phyloP scores from a whole-genome alignment of 2,329 filamentous ascomycete genomes.

The Paraphaeosphaeria minitans region DNA sequence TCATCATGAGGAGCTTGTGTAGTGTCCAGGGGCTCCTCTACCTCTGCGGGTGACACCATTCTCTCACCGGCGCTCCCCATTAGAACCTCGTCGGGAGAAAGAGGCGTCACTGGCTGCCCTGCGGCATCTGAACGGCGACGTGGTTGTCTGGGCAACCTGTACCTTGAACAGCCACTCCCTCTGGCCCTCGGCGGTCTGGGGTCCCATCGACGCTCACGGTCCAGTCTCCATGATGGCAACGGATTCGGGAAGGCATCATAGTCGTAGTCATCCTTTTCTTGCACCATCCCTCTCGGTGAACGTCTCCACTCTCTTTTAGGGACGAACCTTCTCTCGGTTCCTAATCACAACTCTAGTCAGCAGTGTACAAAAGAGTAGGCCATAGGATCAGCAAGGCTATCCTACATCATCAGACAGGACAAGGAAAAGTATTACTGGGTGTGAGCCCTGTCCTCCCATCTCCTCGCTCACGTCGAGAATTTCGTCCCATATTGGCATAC shows the following conservation, averaged over 20 bases:
- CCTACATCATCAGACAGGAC: constrained; percentile 17
- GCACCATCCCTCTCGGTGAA: background rate
- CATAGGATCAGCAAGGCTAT: constrained; percentile 19
- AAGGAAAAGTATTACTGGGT: constrained; percentile 33
- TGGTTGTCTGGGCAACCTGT: background rate
- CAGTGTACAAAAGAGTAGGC: background rate
- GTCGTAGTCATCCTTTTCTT: too few species aligned
- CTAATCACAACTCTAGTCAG: constrained; percentile 14
- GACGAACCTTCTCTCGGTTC: background rate
- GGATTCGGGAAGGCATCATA: too few species aligned
- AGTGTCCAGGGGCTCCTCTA: background rate
- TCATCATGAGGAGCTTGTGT: background rate
- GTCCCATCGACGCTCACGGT: background rate
- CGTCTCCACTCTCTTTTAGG: background rate
- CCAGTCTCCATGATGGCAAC: background rate
- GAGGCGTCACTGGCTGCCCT: background rate
- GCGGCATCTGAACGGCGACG: background rate
- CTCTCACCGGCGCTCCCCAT: background rate
- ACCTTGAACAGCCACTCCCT: background rate
- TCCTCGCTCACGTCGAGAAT: constrained; percentile 15
- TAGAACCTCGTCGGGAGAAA: background rate
- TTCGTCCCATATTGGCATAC: constrained; percentile 15
- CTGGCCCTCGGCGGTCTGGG: constrained; percentile 4
- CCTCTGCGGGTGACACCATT: background rate
- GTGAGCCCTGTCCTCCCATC: constrained; percentile 17